A percentile compares a stretch with the other conserved stretches of the same genome.
These are phyloP conservation scores for Lodderomyces theae DNA, from an alignment of 1,139 yeast species.

Conservation along the genomic window DNA sequence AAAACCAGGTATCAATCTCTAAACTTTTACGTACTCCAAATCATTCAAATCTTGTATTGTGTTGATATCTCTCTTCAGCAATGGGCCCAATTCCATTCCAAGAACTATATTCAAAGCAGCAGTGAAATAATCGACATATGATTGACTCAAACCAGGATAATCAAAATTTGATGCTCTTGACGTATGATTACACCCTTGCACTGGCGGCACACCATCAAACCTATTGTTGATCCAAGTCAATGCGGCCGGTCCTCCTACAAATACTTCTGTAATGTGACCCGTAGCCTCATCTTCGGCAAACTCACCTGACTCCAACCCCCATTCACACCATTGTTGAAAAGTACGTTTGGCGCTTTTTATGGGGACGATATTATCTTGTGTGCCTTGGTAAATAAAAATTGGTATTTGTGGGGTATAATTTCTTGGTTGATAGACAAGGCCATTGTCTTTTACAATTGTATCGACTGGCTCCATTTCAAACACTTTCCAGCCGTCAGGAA, in stretches of 20 bases:
- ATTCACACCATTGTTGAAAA: constrained; percentile 29
- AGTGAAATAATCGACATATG: constrained; percentile 7
- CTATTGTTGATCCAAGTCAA: constrained; percentile 24
- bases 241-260: constrained; percentile 30
- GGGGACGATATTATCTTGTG: constrained; percentile 29
- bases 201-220: constrained; percentile 20
- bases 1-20: too few species aligned
- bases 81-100: background rate
- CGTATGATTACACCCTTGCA: constrained; percentile 27
- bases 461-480: constrained; percentile 17
- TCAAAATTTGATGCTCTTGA: constrained; percentile 23
- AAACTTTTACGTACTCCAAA: constrained; percentile 1
- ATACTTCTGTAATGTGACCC: constrained; percentile 26
- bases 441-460: constrained; percentile 19
- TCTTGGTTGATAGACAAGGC: constrained; percentile 17
- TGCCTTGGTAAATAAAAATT: constrained; percentile 32
- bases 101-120: constrained; percentile 1
- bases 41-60: background rate
- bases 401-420: constrained; percentile 29
- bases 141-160: constrained; percentile 17
- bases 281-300: constrained; percentile 23
- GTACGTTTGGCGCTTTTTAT: constrained; percentile 22
- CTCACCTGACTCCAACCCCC: constrained; percentile 29
- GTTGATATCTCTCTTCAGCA: background rate
- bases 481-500: constrained; percentile 17